phyloP scores from a whole-genome alignment of 495 filamentous ascomycete genomes.

The Xanthoparmelia taractica region DNA sequence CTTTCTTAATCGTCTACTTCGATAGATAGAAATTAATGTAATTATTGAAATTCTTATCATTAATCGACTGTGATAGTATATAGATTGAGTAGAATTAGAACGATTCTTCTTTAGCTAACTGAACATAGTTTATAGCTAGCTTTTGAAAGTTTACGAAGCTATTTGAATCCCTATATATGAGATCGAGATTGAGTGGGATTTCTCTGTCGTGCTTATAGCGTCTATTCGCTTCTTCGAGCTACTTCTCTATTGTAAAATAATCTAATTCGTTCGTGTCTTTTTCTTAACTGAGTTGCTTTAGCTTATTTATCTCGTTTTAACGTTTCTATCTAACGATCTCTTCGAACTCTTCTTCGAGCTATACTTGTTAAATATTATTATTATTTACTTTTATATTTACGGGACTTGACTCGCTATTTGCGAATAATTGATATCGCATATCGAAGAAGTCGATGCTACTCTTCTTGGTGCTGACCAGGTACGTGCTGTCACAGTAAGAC shows the following conservation, averaged over 20 bases:
- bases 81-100: constrained; percentile 87
- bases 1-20: constrained; percentile 73
- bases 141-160: constrained; percentile 17
- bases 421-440: constrained; percentile 21
- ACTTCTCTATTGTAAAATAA: constrained; percentile 14
- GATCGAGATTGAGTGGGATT: constrained; percentile 37
- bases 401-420: neutral
- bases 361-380: constrained; percentile 54
- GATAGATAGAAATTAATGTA: constrained; percentile 95
- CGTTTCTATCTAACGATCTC: constrained; percentile 53
- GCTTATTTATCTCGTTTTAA: constrained; percentile 56
- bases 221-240: constrained; percentile 26
- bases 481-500: too few species aligned
- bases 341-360: constrained; percentile 64
- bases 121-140: constrained; percentile 7
- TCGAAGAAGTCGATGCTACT: constrained; percentile 75
- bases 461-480: constrained; percentile 79
- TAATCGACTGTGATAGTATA: constrained; percentile 57
- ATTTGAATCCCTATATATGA: constrained; percentile 25
- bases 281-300: constrained; percentile 59
- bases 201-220: constrained; percentile 43
- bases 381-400: constrained; percentile 12
- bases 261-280: constrained; percentile 8
- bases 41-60: constrained; percentile 77
- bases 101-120: constrained; percentile 10